Conservation (phyloP, 78 protist genomes). For the Chrysochromulina tobinii region DNA sequence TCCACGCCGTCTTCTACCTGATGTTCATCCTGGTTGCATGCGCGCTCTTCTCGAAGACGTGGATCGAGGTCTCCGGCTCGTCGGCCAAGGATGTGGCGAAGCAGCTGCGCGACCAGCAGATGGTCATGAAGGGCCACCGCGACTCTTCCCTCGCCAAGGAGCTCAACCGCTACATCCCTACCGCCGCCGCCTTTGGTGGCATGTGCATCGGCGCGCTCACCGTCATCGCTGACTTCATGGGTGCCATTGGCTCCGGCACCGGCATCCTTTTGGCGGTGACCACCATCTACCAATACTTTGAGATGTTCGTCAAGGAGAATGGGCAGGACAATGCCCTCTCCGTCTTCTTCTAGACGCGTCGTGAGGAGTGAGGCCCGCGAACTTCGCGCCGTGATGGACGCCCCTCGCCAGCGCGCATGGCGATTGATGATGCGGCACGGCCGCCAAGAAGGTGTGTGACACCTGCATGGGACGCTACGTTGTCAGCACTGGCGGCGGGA, state of each 20-base stretch:
- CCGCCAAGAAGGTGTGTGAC: background rate
- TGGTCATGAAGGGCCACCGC: slow-evolving; percentile 81
- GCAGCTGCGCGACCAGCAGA: slow-evolving; percentile 90
- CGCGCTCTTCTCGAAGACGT: slow-evolving; percentile 96
- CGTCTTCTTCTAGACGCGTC: background rate
- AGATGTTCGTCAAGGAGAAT: slow-evolving; percentile 93
- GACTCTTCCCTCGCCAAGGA: slow-evolving; percentile 65
- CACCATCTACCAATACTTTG: slow-evolving; percentile 96
- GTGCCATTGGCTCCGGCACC: slow-evolving; percentile 97
- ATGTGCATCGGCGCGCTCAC: slow-evolving; percentile 99
- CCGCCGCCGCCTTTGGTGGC: slow-evolving; percentile 99
- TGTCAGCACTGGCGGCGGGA: background rate
- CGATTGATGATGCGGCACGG: background rate
- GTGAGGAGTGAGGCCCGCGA: background rate
- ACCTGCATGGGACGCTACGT: background rate
- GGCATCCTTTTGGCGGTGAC: slow-evolving; percentile 99
- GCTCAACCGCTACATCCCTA: slow-evolving; percentile 98
- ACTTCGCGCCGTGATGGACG: background rate
- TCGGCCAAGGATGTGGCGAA: slow-evolving; percentile 94
- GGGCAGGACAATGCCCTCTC: slow-evolving; percentile 71
- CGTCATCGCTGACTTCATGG: slow-evolving; percentile 95
- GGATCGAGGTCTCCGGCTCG: slow-evolving; percentile 93
- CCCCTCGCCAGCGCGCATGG: background rate
- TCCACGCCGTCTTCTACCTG: slow-evolving; percentile 94
- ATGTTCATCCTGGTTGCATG: slow-evolving; percentile 93